A percentile compares a stretch with the other conserved stretches of the same genome.
Evolutionary conservation across 1,284 basidiomycete species (phyloP).

Genomic region (Ganoderma resinaceum): DNA sequence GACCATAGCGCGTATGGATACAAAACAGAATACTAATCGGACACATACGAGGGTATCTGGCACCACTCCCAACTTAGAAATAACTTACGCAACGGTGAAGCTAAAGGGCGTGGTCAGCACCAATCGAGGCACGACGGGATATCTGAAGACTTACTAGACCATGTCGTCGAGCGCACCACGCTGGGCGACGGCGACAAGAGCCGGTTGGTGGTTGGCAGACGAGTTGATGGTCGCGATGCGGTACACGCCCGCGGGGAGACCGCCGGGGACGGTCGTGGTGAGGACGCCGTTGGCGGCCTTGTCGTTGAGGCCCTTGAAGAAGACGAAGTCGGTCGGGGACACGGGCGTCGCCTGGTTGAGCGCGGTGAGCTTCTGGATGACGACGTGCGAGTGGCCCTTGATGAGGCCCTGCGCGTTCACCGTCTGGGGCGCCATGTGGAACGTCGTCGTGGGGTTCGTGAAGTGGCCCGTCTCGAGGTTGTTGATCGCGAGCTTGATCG

Average conservation of each 20-base stretch:
- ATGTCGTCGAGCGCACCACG: slow-evolving; percentile 43
- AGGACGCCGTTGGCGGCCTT: slow-evolving; percentile 55
- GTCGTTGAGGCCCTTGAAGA: slow-evolving; percentile 69
- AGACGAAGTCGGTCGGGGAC: slow-evolving; percentile 64
- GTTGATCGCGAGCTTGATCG: slow-evolving; percentile 51
- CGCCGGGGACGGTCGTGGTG: slow-evolving; percentile 58
- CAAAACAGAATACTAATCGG: slow-evolving; percentile 14
- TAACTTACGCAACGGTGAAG: slow-evolving; percentile 26
- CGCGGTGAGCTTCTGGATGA: slow-evolving; percentile 59
- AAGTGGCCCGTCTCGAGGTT: slow-evolving; percentile 57
- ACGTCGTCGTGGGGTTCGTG: slow-evolving; percentile 57
- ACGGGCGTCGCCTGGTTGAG: slow-evolving; percentile 57
- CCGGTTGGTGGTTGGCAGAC: slow-evolving; percentile 65
- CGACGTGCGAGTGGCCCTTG: slow-evolving; percentile 52
- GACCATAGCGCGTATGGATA: slow-evolving; percentile 30
- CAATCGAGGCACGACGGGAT: neutral
- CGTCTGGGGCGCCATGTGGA: slow-evolving; percentile 61
- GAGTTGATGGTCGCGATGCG: slow-evolving; percentile 54
- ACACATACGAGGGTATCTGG: slow-evolving; percentile 25
- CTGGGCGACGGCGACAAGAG: slow-evolving; percentile 60
- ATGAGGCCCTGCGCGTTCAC: slow-evolving; percentile 54
- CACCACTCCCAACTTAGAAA: slow-evolving; percentile 11
- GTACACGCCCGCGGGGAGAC: slow-evolving; percentile 64
- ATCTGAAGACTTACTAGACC: slow-evolving; percentile 47
- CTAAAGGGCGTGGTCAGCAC: slow-evolving; percentile 15